Percentiles rank a stretch among this genome's conserved stretches.
These are phyloP conservation scores for Penicillium sp. DNA, from an alignment of 2,329 filamentous ascomycete genomes.

Conservation along the genomic window DNA sequence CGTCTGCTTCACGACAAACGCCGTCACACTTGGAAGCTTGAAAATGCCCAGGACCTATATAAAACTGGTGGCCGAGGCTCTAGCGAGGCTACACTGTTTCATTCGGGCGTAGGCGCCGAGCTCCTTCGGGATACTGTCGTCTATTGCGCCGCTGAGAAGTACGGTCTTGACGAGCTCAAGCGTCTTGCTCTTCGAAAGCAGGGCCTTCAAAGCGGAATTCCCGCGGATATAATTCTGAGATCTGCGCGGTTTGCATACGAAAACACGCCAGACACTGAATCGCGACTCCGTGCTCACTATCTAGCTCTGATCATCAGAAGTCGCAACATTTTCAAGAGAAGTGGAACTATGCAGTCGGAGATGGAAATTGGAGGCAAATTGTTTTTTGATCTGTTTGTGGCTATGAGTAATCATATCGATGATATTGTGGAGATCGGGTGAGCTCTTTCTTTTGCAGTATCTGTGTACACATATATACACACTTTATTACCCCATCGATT, in stretches of 20 bases:
- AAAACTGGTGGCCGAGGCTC: constrained; percentile 57
- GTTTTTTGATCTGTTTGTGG: constrained; percentile 98
- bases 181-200: constrained; percentile 88
- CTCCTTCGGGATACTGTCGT: constrained; percentile 89
- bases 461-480: constrained; percentile 18
- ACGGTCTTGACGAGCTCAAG: constrained; percentile 90
- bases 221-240: constrained; percentile 85
- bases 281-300: constrained; percentile 90
- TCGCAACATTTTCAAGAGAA: constrained; percentile 96
- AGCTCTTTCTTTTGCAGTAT: constrained; percentile 34
- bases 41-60: constrained; percentile 60
- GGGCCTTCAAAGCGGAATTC: constrained; percentile 86
- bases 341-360: constrained; percentile 97
- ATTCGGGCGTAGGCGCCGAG: constrained; percentile 68
- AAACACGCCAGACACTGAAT: constrained; percentile 90
- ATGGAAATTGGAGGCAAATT: constrained; percentile 94
- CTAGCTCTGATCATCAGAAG: constrained; percentile 95
- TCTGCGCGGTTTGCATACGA: constrained; percentile 94
- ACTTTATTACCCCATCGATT: constrained; percentile 12
- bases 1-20: constrained; percentile 83
- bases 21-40: constrained; percentile 83
- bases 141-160: constrained; percentile 88
- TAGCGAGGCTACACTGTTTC: constrained; percentile 73
- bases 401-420: constrained; percentile 97
- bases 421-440: constrained; percentile 85